Evolutionary conservation across 495 filamentous ascomycete genomes (phyloP).

Genomic region (Choiromyces venosus): DNA sequence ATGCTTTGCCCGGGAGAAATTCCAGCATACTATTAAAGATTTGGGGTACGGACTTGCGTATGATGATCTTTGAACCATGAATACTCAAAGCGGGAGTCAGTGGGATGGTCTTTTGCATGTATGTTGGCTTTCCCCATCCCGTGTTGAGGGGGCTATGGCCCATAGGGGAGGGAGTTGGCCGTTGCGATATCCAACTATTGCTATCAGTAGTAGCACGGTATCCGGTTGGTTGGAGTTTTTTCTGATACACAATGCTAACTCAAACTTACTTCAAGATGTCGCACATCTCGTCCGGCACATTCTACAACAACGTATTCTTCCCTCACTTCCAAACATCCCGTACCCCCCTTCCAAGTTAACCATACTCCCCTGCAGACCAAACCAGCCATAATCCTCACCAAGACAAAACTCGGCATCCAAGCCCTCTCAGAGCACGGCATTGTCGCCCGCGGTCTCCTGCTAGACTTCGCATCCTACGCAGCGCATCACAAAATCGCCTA

Average conservation of each 20-base stretch:
- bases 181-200: background rate
- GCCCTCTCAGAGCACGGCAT: constrained; percentile 52
- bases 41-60: constrained; percentile 48
- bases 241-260: background rate
- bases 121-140: constrained; percentile 9
- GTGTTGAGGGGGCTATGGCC: too few relatives aligned
- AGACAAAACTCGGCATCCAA: constrained; percentile 38
- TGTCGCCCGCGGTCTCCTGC: constrained; percentile 55
- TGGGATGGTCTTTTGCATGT: constrained; percentile 74
- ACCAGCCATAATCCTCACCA: constrained; percentile 48
- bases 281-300: constrained; percentile 48
- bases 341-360: background rate
- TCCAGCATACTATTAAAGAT: constrained; percentile 48
- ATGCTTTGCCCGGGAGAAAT: constrained; percentile 39
- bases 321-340: constrained; percentile 28
- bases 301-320: constrained; percentile 53
- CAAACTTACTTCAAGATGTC: constrained; percentile 32
- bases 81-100: constrained; percentile 70
- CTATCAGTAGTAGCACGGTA: background rate
- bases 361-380: constrained; percentile 44
- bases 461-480: constrained; percentile 51
- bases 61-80: constrained; percentile 66
- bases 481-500: constrained; percentile 51
- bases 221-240: background rate
- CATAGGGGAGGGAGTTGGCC: background rate